phyloP scores from a whole-genome alignment of 805 yeast genomes.

The Ogataea ganodermae region DNA sequence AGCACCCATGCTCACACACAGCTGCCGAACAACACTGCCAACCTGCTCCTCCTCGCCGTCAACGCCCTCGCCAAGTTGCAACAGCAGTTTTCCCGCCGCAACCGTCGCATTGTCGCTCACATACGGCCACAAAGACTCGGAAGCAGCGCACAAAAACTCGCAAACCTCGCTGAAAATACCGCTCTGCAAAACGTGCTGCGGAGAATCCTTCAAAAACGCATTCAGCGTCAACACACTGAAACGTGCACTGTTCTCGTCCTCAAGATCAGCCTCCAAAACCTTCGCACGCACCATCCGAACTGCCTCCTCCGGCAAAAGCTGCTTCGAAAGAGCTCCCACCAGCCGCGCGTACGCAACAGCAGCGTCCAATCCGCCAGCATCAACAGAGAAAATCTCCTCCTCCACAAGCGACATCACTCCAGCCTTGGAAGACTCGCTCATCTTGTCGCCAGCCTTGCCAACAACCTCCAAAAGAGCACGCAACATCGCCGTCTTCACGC shows the following conservation, averaged over 20 bases:
- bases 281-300: slow-evolving; percentile 56
- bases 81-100: slow-evolving; percentile 79
- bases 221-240: slow-evolving; percentile 74
- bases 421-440: slow-evolving; percentile 72
- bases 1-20: slow-evolving; percentile 49
- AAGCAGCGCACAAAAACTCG: slow-evolving; percentile 47
- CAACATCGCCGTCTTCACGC: slow-evolving; percentile 83
- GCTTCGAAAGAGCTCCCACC: slow-evolving; percentile 74
- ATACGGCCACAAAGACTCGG: slow-evolving; percentile 46
- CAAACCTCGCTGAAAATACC: slow-evolving; percentile 54
- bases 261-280: slow-evolving; percentile 49
- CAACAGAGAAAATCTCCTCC: slow-evolving; percentile 51
- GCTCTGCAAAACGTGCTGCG: slow-evolving; percentile 57
- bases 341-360: slow-evolving; percentile 78
- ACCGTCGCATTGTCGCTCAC: slow-evolving; percentile 74
- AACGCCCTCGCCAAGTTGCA: slow-evolving; percentile 44
- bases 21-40: slow-evolving; percentile 46
- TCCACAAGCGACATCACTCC: slow-evolving; percentile 73
- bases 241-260: slow-evolving; percentile 45
- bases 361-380: slow-evolving; percentile 48
- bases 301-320: slow-evolving; percentile 66
- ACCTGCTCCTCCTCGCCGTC: slow-evolving; percentile 40
- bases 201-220: slow-evolving; percentile 78
- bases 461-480: slow-evolving; percentile 84
- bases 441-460: slow-evolving; percentile 70